Conservation (phyloP, 805 yeast species). For the Candida nonsorbophila region DNA sequence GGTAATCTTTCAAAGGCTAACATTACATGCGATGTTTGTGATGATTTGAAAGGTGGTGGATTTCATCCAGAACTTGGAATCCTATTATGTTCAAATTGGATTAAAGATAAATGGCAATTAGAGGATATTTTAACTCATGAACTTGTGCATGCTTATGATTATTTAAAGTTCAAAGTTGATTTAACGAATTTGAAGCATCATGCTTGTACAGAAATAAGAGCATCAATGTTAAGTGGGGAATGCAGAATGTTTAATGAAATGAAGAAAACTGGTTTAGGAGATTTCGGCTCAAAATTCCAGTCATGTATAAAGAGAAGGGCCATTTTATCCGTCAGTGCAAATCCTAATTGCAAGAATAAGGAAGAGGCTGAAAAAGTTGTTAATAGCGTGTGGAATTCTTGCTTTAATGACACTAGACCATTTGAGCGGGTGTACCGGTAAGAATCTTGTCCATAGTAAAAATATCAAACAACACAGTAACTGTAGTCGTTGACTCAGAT, state of each 20-base stretch:
- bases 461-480: no score
- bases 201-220: constrained; percentile 95
- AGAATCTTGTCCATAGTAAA: no score
- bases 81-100: constrained; percentile 78
- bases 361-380: constrained; percentile 78
- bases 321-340: constrained; percentile 72
- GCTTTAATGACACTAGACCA: constrained; percentile 93
- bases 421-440: constrained; percentile 85
- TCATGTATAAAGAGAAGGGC: constrained; percentile 89
- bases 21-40: constrained; percentile 78
- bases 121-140: constrained; percentile 94
- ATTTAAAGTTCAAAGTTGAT: constrained; percentile 80
- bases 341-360: constrained; percentile 71
- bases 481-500: no score
- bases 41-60: constrained; percentile 82
- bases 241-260: constrained; percentile 88
- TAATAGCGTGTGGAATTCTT: constrained; percentile 84
- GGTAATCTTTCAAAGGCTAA: constrained; percentile 44
- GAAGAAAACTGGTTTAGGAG: constrained; percentile 44
- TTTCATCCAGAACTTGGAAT: constrained; percentile 89
- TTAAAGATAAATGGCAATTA: constrained; percentile 67
- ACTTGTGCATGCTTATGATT: constrained; percentile 88
- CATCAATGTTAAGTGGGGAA: constrained; percentile 89
- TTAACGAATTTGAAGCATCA: constrained; percentile 85
- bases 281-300: constrained; percentile 79